phyloP scores from a whole-genome alignment of 2,329 filamentous ascomycete species.

The Trichoderma cornu-damae region DNA sequence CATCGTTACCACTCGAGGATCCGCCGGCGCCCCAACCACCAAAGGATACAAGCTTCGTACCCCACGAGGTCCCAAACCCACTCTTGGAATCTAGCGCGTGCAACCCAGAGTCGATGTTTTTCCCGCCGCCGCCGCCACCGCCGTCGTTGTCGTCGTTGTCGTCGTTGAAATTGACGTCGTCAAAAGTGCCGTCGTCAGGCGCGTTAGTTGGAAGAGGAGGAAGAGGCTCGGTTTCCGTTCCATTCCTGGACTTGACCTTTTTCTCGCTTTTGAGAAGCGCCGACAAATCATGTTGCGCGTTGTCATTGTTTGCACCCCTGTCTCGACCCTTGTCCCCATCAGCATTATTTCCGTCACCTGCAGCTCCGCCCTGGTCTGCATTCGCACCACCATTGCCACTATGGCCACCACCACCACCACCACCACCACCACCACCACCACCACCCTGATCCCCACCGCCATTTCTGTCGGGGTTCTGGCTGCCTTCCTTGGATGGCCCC shows the following conservation, averaged over 20 bases:
- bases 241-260: constrained; percentile 33
- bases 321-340: constrained; percentile 36
- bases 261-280: constrained; percentile 34
- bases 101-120: constrained; percentile 53
- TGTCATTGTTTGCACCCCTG: constrained; percentile 23
- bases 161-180: constrained; percentile 62
- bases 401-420: constrained; percentile 25
- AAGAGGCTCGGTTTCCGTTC: constrained; percentile 24
- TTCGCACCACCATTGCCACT: constrained; percentile 21
- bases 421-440: constrained; percentile 16
- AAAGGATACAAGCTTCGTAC: constrained; percentile 53
- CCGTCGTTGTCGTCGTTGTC: constrained; percentile 58
- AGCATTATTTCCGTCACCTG: constrained; percentile 23
- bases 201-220: constrained; percentile 30
- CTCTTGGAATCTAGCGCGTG: constrained; percentile 42
- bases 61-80: constrained; percentile 55
- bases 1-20: constrained; percentile 34
- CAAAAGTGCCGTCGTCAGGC: constrained; percentile 48
- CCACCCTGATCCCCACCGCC: constrained; percentile 21
- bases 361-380: constrained; percentile 15
- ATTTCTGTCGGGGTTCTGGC: constrained; percentile 17
- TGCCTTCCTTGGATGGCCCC: constrained; percentile 31
- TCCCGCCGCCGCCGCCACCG: constrained; percentile 54
- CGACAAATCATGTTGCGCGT: constrained; percentile 29
- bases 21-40: constrained; percentile 10